Evolutionary conservation across 2,329 filamentous ascomycete species (phyloP).

Genomic region (Botrytis pseudocinerea): DNA sequence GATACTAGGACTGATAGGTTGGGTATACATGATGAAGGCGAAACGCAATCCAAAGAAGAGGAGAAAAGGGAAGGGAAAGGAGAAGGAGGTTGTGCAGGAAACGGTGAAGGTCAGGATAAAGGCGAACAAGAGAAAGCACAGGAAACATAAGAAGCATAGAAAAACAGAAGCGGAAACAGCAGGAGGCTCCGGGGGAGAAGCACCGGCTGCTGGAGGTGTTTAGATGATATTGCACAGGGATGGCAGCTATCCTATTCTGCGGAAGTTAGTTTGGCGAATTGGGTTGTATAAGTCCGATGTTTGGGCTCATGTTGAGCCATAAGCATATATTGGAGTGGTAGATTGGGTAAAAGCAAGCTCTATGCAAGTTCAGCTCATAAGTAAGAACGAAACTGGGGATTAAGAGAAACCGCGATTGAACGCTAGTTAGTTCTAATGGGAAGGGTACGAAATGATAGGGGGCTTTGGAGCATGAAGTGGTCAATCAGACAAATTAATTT

Average conservation of each 20-base stretch:
- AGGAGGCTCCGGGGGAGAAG: neutral
- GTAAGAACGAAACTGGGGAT: neutral
- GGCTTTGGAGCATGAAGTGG: neutral
- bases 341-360: neutral
- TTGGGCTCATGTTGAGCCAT: neutral
- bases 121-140: neutral
- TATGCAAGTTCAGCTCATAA: neutral
- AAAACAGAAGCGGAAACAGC: neutral
- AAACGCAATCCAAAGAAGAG: constrained; percentile 1
- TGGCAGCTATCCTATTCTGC: neutral
- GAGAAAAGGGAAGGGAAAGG: neutral
- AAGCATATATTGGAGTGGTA: neutral
- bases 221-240: neutral
- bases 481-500: neutral
- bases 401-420: neutral
- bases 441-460: neutral
- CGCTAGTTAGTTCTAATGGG: neutral
- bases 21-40: neutral
- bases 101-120: neutral
- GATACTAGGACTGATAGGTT: constrained; percentile 1
- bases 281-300: neutral
- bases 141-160: neutral
- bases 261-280: neutral
- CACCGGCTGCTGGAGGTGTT: neutral
- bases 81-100: neutral